Conservation (phyloP, 129 eudicot genomes). For the Calendula officinalis region DNA sequence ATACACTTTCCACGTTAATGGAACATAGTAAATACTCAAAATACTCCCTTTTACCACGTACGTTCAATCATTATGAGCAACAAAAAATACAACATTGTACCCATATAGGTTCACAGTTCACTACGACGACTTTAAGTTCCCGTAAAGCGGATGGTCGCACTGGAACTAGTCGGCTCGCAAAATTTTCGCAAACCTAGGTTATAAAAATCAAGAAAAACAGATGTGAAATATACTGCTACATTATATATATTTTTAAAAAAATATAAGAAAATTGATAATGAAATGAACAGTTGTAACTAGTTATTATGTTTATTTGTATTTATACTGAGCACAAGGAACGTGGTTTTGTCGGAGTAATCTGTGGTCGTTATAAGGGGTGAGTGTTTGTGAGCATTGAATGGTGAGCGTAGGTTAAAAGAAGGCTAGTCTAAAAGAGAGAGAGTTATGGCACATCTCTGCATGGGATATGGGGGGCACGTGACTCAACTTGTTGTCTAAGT, state of each 20-base stretch:
- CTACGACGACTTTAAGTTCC: too few relatives aligned
- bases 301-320: conserved; percentile 3
- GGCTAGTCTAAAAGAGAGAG: not conserved
- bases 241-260: not conserved
- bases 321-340: conserved; percentile 3
- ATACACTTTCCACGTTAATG: not conserved
- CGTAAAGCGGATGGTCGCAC: too few relatives aligned
- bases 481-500: conserved; percentile 13
- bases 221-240: not conserved
- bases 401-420: conserved; percentile 22
- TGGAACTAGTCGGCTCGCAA: too few relatives aligned
- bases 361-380: conserved; percentile 22
- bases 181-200: too few relatives aligned
- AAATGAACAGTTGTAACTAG: not conserved
- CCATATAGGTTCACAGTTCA: too few relatives aligned
- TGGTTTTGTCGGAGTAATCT: conserved; percentile 35
- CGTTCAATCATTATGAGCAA: too few relatives aligned
- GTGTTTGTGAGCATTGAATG: conserved; percentile 21
- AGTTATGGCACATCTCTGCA: conserved; percentile 36
- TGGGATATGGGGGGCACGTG: conserved; percentile 35
- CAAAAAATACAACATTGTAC: too few relatives aligned
- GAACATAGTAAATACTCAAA: too few relatives aligned
- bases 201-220: too few relatives aligned
- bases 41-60: too few relatives aligned
- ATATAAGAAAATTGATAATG: not conserved